Conservation (phyloP, 352 stramenopile genomes). For the Pythium dissimile region DNA sequence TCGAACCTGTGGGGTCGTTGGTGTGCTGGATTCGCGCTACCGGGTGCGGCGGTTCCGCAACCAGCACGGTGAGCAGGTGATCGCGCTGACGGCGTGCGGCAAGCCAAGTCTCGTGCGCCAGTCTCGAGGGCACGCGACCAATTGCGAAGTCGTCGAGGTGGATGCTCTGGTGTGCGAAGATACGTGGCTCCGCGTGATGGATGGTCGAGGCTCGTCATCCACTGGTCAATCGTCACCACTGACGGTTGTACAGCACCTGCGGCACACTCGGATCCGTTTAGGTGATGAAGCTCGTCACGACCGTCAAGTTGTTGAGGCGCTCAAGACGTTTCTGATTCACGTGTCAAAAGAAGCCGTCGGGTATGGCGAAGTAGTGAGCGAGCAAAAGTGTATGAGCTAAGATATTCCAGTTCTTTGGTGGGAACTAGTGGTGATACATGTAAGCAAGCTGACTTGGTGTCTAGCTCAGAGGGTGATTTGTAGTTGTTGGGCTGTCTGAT, state of each 20-base stretch:
- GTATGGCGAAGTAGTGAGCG: too few relatives aligned
- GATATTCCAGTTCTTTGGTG: too few relatives aligned
- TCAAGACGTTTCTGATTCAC: background rate
- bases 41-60: slow-evolving; percentile 4
- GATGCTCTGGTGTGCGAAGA: slow-evolving; percentile 2
- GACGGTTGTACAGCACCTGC: background rate
- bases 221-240: background rate
- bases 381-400: too few relatives aligned
- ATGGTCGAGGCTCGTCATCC: too few relatives aligned
- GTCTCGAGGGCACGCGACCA: background rate
- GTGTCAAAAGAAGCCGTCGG: too few relatives aligned
- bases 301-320: background rate
- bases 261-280: background rate
- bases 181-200: background rate
- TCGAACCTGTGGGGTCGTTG: background rate
- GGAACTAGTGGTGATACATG: too few relatives aligned
- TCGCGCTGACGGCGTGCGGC: background rate
- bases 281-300: background rate
- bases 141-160: background rate
- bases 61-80: slow-evolving; percentile 5
- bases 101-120: background rate
- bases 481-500: too few relatives aligned
- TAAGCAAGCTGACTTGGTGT: too few relatives aligned
- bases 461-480: too few relatives aligned
- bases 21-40: background rate